Evolutionary conservation across 2,329 filamentous ascomycete species (phyloP), one percentile per base, ranked within the genome.

Genomic region (Botrytis deweyae): DNA sequence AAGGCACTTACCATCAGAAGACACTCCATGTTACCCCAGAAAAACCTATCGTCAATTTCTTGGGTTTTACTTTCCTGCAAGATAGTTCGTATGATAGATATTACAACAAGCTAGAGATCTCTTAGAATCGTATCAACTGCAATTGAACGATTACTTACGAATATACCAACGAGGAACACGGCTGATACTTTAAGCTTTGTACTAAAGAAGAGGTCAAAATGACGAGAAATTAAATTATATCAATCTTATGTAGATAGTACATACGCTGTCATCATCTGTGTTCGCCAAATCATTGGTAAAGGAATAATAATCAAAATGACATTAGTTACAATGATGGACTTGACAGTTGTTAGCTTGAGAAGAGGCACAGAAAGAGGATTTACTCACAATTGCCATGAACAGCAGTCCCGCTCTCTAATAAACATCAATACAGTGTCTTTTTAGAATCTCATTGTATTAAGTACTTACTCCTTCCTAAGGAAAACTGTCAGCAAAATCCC

Each of bases 291-390:
- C 29, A 78, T 73, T 20, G 75, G 77, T 14, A 77, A 38, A 4
- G 78, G 77, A 38, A 79, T 75, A 0, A 44, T 44, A 63, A 79
- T 74, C 8, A 79, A 14, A 8, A 79, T 55, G 10, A 78, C 3
- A 61, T 75, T 70, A 0, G 77, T 79, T 1, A 70, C 22, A 52
- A 78, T 76, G 29, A 78, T 75, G 0, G 74, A 64, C 74, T 78
- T 46, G 14, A 61, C 40, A 22, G 40, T 16, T 33, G 29, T 72
- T 42, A 72, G 72, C 29, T 40, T 10, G 4, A 14, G 46, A 46
- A 1, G 38, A 59, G 9, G 46, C 6, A 3, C 7, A 29, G 20
- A 22, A 10, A 38, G n/a, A 16, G 33, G 12, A 36, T 46, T 4
- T 38, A 69, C 63, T 29, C n/a, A 72, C 71, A 59, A 38, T 14